Evolutionary conservation across 1,284 basidiomycete genomes (phyloP).

Genomic region (Malassezia yamatoensis): DNA sequence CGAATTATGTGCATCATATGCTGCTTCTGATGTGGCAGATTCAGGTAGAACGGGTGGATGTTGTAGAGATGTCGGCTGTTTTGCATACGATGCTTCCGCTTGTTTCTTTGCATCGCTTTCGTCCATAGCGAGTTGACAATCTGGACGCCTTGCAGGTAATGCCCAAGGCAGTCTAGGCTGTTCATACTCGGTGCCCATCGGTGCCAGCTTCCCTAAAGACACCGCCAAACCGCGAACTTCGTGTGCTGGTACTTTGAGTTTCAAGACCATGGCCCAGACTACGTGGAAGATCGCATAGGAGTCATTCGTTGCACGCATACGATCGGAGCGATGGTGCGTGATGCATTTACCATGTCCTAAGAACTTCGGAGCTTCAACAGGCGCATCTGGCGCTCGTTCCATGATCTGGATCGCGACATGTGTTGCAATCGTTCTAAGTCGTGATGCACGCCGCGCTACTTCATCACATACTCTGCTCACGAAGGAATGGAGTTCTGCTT

Average conservation of each 20-base stretch:
- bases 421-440: constrained; percentile 68
- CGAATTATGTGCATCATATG: no score
- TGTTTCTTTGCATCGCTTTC: no score
- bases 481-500: constrained; percentile 61
- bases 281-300: constrained; percentile 62
- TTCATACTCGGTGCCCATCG: neutral
- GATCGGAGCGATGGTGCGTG: constrained; percentile 63
- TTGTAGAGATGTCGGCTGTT: no score
- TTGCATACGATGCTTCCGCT: no score
- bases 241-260: constrained; percentile 65
- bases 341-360: constrained; percentile 84
- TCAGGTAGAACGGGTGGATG: no score
- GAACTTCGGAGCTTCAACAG: constrained; percentile 90
- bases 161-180: neutral
- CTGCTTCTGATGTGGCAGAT: no score
- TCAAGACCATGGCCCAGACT: constrained; percentile 64
- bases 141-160: no score
- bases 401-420: constrained; percentile 66
- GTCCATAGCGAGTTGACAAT: no score
- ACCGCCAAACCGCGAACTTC: constrained; percentile 90
- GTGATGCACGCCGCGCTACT: constrained; percentile 30
- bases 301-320: constrained; percentile 60
- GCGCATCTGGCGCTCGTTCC: constrained; percentile 73
- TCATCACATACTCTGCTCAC: constrained; percentile 32
- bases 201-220: constrained; percentile 54